phyloP scores from a whole-genome alignment of 2,329 filamentous ascomycete genomes.

The Sporothrix pseudoabietina region DNA sequence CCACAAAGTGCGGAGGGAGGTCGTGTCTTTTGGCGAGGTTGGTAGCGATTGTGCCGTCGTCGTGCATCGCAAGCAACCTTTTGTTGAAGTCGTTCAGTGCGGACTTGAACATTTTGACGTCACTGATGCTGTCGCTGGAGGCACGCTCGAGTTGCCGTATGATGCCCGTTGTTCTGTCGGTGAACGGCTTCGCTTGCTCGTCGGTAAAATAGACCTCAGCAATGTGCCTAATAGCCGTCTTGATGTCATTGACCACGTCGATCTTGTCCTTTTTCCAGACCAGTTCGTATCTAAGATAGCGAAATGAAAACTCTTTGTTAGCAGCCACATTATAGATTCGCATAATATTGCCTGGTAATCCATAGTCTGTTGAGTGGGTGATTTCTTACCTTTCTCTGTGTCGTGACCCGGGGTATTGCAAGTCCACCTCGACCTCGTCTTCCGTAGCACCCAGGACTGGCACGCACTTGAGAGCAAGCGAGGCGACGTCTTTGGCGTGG shows the following conservation, averaged over 20 bases:
- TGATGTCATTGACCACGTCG: constrained; percentile 73
- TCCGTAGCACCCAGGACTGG: constrained; percentile 53
- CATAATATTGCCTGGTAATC: background rate
- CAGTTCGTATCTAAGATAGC: constrained; percentile 62
- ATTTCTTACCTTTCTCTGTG: constrained; percentile 40
- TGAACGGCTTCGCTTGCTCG: constrained; percentile 66
- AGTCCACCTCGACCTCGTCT: constrained; percentile 62
- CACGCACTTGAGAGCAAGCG: constrained; percentile 53
- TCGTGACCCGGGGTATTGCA: constrained; percentile 77
- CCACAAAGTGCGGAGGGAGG: constrained; percentile 71
- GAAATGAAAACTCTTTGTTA: constrained; percentile 1
- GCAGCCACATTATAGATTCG: constrained; percentile 27
- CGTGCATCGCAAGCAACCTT: constrained; percentile 64
- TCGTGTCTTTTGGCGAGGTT: constrained; percentile 70
- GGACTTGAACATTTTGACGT: constrained; percentile 68
- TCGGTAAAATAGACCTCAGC: constrained; percentile 76
- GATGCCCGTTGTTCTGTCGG: constrained; percentile 71
- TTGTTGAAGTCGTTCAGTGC: constrained; percentile 78
- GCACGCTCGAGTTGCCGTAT: constrained; percentile 77
- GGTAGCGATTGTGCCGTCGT: constrained; percentile 70
- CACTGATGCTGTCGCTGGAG: constrained; percentile 64
- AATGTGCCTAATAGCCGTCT: constrained; percentile 68
- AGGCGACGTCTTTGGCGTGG: constrained; percentile 61
- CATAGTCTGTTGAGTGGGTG: constrained; percentile 1
- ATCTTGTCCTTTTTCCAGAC: constrained; percentile 78